Evolutionary conservation across 2,329 filamentous ascomycete species (phyloP).

Genomic region (Dothiorella sarmentorum): DNA sequence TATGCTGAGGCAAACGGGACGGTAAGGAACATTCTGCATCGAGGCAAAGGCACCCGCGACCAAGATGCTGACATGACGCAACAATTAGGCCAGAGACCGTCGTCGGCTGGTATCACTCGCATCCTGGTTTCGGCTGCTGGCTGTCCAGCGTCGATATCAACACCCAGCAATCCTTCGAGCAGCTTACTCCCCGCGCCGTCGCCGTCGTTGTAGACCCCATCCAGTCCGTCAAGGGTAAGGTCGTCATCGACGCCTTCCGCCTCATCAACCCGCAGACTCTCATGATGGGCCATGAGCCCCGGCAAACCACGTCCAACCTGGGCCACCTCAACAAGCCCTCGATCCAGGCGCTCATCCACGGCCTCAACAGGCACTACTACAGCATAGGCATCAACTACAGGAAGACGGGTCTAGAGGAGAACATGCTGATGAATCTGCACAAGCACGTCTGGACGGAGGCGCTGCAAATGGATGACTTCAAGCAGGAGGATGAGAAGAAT

Average conservation of each 20-base stretch:
- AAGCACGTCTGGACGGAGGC: conserved; percentile 99
- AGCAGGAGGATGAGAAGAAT: conserved; percentile 76
- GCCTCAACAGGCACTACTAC: conserved; percentile 98
- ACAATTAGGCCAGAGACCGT: conserved; percentile 79
- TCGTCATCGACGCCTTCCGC: conserved; percentile 98
- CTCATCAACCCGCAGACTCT: conserved; percentile 96
- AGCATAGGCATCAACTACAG: conserved; percentile 98
- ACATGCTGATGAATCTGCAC: conserved; percentile 99
- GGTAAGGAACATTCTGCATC: conserved; percentile 54
- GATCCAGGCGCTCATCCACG: conserved; percentile 98
- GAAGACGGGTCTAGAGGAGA: conserved; percentile 96
- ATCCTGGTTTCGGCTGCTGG: conserved; percentile 99
- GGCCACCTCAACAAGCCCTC: conserved; percentile 98
- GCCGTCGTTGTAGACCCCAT: conserved; percentile 98
- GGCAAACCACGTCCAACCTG: conserved; percentile 95
- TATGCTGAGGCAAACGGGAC: conserved; percentile 94
- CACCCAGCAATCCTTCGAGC: conserved; percentile 99
- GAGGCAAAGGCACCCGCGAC: too few species aligned
- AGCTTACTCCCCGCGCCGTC: conserved; percentile 92
- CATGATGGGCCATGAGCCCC: conserved; percentile 96
- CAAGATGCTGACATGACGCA: neutral
- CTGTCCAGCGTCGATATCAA: conserved; percentile 99
- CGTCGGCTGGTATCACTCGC: conserved; percentile 99
- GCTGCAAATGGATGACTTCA: conserved; percentile 94
- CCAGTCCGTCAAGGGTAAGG: conserved; percentile 98